A percentile compares a stretch with the other conserved stretches of the same genome.
Conservation (phyloP, 1,139 yeast genomes). For the Pichia sp. region DNA sequence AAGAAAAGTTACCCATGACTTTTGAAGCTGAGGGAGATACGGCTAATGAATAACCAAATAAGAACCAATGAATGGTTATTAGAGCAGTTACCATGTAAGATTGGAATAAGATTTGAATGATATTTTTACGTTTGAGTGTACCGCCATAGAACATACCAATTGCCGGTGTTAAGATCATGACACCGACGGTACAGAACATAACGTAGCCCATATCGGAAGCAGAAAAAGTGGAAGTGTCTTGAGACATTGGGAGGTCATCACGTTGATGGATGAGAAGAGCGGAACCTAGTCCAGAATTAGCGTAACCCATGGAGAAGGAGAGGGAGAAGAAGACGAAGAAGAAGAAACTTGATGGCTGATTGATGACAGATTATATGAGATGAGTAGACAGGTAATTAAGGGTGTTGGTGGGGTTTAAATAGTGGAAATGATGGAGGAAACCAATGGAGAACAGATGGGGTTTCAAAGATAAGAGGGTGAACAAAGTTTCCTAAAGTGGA, state of each 20-base stretch:
- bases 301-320: conserved; percentile 20
- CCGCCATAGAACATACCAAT: conserved; percentile 41
- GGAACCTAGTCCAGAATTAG: conserved; percentile 28
- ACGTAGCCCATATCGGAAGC: conserved; percentile 36
- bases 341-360: neutral
- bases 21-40: conserved; percentile 35
- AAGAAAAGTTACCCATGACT: conserved; percentile 35
- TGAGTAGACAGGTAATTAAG: neutral
- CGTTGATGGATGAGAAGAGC: conserved; percentile 19
- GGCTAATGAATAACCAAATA: conserved; percentile 40
- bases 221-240: conserved; percentile 24
- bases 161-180: conserved; percentile 40
- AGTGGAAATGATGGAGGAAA: neutral
- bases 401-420: neutral
- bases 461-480: too few species aligned
- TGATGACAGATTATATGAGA: neutral
- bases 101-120: conserved; percentile 37
- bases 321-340: neutral
- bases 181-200: conserved; percentile 36
- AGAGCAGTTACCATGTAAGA: conserved; percentile 36
- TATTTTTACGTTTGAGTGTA: conserved; percentile 33
- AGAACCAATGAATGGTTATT: conserved; percentile 38
- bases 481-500: neutral
- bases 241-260: conserved; percentile 19
- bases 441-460: too few species aligned